These are phyloP conservation scores for Cyphellophora attinorum DNA, from an alignment of 2,329 filamentous ascomycete genomes.

Conservation along the genomic window DNA sequence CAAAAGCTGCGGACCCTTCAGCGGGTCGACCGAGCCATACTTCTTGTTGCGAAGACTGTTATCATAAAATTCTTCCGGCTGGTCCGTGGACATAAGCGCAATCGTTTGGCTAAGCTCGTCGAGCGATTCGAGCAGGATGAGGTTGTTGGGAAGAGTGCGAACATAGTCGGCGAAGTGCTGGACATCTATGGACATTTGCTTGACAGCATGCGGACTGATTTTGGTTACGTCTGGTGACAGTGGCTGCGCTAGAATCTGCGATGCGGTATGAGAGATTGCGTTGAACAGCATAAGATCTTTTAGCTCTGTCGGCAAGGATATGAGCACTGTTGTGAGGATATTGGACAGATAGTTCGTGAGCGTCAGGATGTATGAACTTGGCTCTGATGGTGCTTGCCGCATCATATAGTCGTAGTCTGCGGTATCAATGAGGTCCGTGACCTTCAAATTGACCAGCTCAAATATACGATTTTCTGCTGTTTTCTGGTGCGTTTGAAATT, in stretches of 20 bases:
- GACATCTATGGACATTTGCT: conserved; percentile 72
- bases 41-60: conserved; percentile 82
- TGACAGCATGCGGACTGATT: conserved; percentile 80
- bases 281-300: conserved; percentile 98
- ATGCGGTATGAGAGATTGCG: conserved; percentile 80
- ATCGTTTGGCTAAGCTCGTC: conserved; percentile 93
- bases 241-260: conserved; percentile 66
- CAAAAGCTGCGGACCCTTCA: conserved; percentile 79
- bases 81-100: conserved; percentile 74
- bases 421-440: conserved; percentile 92
- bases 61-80: conserved; percentile 96
- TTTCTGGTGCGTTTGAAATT: conserved; percentile 86
- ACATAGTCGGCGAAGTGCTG: conserved; percentile 79
- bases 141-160: conserved; percentile 65
- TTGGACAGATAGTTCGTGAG: conserved; percentile 86
- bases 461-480: conserved; percentile 96
- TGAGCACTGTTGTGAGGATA: conserved; percentile 90
- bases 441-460: conserved; percentile 96
- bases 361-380: conserved; percentile 91
- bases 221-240: conserved; percentile 68
- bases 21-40: conserved; percentile 82
- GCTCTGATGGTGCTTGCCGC: conserved; percentile 55
- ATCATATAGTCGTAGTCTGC: conserved; percentile 90
- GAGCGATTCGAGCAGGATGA: conserved; percentile 78
- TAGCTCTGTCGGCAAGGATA: conserved; percentile 89